Base-by-base conservation (phyloP, 768 basidiomycete genomes). In the Favolaschia claudopus region DNA sequence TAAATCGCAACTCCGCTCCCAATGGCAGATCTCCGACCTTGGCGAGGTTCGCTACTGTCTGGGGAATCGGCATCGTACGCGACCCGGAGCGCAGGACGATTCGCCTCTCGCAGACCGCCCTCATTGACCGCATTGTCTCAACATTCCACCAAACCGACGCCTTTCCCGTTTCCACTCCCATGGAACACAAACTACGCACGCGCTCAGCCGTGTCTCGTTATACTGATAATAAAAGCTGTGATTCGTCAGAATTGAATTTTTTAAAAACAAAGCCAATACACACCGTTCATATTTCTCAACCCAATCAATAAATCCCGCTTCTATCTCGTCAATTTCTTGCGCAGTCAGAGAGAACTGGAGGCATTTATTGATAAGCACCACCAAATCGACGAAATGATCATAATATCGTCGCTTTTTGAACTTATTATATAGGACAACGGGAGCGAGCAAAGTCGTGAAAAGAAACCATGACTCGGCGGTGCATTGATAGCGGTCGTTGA, bases 391-490 rank as follows among this genome's bases (percentile, higher is more conserved):
- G 27, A 57, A 57, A 24, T 57, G 55, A n/a, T 57, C 32, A 29
- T 57, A 57, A 43, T 57, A 57, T 12, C 31, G 27, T 4, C 12
- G 37, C 22, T 20, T 8, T 2, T 20, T 25, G 24, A 57, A 57
- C 6, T 15, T 22, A 22, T 57, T 48, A 9, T 43, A 29, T 6
- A 57, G 47, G 68, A 74, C 38, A 8, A 68, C 56, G 2, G 75
- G 75, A 0, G 48, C 75, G 8, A 77, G 32, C 37, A 68, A 69
- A 10, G 62, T 55, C 0, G 63, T 59, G 67, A 72, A 78, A 43
- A 78, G 66, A 1, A 64, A 68, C 58, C 69, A 71, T 1, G 64
- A 58, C 20, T 78, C 76, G 0, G 76, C 75, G 0, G 72, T 73
- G 43, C 55, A 70, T 3, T 59, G 48, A 0, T 43, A 51, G 19